Evolutionary conservation across 495 filamentous ascomycete genomes (phyloP).

Genomic region (Tetracladium setigerum): DNA sequence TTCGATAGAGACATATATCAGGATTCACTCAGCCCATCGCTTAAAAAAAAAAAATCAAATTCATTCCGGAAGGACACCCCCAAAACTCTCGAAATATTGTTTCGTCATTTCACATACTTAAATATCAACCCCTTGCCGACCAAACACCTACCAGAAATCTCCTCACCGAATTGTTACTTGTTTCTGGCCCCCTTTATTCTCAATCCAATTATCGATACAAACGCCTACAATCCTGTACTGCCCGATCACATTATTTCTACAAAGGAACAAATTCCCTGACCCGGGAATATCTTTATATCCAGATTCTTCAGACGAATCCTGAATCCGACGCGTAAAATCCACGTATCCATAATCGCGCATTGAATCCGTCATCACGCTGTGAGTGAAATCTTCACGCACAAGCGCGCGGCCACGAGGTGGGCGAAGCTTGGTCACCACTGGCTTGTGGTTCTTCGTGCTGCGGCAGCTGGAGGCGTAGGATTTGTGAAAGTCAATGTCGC

Average conservation of each 20-base stretch:
- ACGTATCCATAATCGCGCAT: conserved; percentile 22
- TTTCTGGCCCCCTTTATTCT: conserved; percentile 6
- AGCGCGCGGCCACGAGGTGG: conserved; percentile 16
- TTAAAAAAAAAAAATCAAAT: too few relatives aligned
- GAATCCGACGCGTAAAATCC: too few relatives aligned
- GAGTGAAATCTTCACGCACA: conserved; percentile 18
- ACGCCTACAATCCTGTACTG: conserved; percentile 20
- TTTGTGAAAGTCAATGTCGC: conserved; percentile 13
- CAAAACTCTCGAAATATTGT: too few relatives aligned
- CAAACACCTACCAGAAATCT: too few relatives aligned
- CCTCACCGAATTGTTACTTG: conserved; percentile 27
- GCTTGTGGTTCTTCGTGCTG: conserved; percentile 7
- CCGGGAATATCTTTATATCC: conserved; percentile 14
- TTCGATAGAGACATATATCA: too few relatives aligned
- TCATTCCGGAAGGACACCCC: too few relatives aligned
- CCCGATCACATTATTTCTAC: conserved; percentile 13
- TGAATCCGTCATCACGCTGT: conserved; percentile 5
- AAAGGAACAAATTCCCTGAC: conserved; percentile 20
- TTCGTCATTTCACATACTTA: too few relatives aligned
- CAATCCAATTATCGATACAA: conserved; percentile 7
- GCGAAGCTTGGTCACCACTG: conserved; percentile 3
- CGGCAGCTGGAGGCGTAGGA: conserved; percentile 10
- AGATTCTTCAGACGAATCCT: too few relatives aligned
- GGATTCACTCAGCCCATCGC: too few relatives aligned
- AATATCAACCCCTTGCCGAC: too few relatives aligned